Evolutionary conservation across 306 rosid species (phyloP).

Genomic region (Dryas octopetala): DNA sequence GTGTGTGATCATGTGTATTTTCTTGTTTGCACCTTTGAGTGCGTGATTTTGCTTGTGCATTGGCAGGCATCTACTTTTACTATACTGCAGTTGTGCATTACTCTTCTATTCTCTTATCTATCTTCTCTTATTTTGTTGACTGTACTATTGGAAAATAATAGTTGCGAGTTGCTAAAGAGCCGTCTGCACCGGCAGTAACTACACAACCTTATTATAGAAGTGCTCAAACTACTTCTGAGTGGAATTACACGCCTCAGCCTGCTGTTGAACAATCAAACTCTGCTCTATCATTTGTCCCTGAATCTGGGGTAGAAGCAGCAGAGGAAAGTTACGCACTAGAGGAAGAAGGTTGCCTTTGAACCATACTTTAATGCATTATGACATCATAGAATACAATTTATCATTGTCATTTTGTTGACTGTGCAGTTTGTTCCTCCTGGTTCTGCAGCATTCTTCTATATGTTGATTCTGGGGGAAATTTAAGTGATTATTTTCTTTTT

Average conservation of each 20-base stretch:
- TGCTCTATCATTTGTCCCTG: conserved; percentile 41
- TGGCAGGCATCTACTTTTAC: not conserved
- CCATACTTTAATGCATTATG: not conserved
- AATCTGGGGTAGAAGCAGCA: conserved; percentile 48
- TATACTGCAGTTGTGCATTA: not conserved
- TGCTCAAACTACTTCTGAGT: conserved; percentile 54
- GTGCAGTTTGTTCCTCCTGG: not conserved
- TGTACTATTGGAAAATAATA: conserved; percentile 31
- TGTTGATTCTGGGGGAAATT: not conserved
- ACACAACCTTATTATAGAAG: conserved; percentile 49
- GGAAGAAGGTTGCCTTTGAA: conserved; percentile 65
- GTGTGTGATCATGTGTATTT: not conserved
- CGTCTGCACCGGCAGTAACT: conserved; percentile 40
- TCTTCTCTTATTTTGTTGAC: not conserved
- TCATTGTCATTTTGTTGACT: not conserved
- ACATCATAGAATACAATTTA: not conserved
- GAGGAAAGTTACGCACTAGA: conserved; percentile 71
- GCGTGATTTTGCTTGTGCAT: not conserved
- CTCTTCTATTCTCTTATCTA: not conserved
- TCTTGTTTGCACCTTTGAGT: not conserved
- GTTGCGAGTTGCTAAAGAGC: conserved; percentile 74
- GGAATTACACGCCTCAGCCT: conserved; percentile 65
- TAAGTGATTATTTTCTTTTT: not conserved
- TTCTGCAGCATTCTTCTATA: not conserved
- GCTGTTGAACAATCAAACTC: conserved; percentile 58